These are phyloP conservation scores for Aspergillus saccharolyticus DNA, from an alignment of 495 filamentous ascomycete species.

Conservation along the genomic window DNA sequence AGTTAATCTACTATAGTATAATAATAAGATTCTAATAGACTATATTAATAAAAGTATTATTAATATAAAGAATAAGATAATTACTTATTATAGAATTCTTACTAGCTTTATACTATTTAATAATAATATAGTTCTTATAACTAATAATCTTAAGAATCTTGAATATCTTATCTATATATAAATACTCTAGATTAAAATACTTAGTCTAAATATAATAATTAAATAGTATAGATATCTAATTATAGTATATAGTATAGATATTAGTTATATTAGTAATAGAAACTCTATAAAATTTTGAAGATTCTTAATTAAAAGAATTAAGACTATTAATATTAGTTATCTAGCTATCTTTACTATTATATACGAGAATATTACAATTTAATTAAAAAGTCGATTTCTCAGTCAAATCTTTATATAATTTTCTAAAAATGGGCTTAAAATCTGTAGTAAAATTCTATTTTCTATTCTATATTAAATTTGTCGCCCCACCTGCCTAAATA, in stretches of 20 bases:
- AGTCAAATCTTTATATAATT: too few species aligned
- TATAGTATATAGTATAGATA: neutral
- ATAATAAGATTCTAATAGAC: neutral
- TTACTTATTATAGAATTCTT: neutral
- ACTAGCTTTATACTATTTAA: neutral
- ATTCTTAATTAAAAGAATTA: neutral
- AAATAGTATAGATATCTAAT: neutral
- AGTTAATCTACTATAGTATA: neutral
- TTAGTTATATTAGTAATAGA: neutral
- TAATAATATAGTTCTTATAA: neutral
- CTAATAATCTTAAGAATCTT: neutral
- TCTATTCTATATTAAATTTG: too few species aligned
- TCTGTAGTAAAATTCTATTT: too few species aligned
- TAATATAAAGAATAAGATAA: slow-evolving; percentile 1
- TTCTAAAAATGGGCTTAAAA: too few species aligned
- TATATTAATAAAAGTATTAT: slow-evolving; percentile 3
- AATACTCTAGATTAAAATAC: neutral
- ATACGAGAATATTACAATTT: neutral
- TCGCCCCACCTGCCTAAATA: too few species aligned
- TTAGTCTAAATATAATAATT: neutral
- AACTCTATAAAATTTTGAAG: neutral
- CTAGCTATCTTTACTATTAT: neutral
- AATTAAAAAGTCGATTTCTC: too few species aligned
- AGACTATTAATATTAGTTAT: neutral
- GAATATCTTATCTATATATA: neutral